Percentiles rank a stretch among this genome's conserved stretches.
These are phyloP conservation scores for Suillus alpinus DNA, from an alignment of 768 basidiomycete genomes.

Conservation along the genomic window DNA sequence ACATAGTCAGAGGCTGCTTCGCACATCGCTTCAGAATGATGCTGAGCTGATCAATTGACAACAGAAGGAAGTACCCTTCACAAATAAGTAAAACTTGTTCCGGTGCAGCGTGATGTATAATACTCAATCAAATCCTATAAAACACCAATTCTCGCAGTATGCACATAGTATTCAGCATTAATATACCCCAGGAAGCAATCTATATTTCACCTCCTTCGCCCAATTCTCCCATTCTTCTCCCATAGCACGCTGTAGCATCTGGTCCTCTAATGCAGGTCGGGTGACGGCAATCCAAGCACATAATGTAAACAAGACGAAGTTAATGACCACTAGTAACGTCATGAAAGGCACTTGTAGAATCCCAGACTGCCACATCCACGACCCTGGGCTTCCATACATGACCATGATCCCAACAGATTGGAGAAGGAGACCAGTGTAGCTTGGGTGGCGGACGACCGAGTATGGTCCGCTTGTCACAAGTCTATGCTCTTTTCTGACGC, in stretches of 20 bases:
- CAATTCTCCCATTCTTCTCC: slow-evolving; percentile 33
- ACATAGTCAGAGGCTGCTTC: no score
- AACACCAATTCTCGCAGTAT: no score
- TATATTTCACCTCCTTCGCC: slow-evolving; percentile 26
- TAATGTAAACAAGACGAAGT: background rate
- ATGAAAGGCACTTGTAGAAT: background rate
- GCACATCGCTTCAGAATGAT: no score
- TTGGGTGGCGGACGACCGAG: slow-evolving; percentile 27
- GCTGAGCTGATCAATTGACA: no score
- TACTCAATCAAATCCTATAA: no score
- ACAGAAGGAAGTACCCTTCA: no score
- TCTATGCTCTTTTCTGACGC: slow-evolving; percentile 19
- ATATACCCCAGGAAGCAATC: slow-evolving; percentile 31
- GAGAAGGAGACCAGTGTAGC: slow-evolving; percentile 20
- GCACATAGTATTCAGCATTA: slow-evolving; percentile 3
- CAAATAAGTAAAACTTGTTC: no score
- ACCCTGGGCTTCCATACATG: slow-evolving; percentile 5
- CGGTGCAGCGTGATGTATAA: no score
- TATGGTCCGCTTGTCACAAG: slow-evolving; percentile 30
- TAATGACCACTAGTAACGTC: background rate
- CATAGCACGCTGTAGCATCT: slow-evolving; percentile 25
- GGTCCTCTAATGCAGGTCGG: slow-evolving; percentile 24
- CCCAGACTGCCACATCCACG: slow-evolving; percentile 13
- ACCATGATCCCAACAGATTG: slow-evolving; percentile 1
- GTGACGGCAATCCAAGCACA: background rate